Conservation (phyloP, 2,329 filamentous ascomycete genomes). For the Aspergillus transmontanensis region DNA sequence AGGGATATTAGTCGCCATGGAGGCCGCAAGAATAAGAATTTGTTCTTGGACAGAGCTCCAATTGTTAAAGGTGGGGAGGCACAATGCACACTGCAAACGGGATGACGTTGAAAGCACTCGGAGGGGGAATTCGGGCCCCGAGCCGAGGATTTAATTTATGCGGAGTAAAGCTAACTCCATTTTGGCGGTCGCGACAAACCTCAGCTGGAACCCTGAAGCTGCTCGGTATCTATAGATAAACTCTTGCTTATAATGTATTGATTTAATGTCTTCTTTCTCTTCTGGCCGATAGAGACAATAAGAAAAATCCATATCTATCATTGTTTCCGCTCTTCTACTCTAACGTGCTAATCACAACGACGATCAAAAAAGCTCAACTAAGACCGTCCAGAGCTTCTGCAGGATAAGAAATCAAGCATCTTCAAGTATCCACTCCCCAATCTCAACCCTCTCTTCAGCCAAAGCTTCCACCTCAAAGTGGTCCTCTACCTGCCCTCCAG, state of each 20-base stretch:
- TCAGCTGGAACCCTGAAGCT: not conserved
- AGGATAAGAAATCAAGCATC: conserved; percentile 23
- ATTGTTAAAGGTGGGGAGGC: conserved; percentile 5
- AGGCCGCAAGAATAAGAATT: conserved; percentile 16
- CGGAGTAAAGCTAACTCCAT: conserved; percentile 1
- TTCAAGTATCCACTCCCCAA: conserved; percentile 46
- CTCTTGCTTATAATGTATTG: not conserved
- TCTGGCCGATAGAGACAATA: not conserved
- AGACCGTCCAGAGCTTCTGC: not conserved
- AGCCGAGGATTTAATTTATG: not conserved
- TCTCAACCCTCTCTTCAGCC: conserved; percentile 45
- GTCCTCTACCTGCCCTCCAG: conserved; percentile 52
- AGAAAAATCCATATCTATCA: not conserved
- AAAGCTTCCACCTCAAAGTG: conserved; percentile 47
- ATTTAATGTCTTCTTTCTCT: not conserved
- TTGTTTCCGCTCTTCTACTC: not conserved
- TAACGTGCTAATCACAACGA: not conserved
- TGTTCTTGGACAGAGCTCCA: conserved; percentile 9
- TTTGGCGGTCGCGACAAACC: not conserved
- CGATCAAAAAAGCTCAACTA: not conserved
- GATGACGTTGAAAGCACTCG: conserved; percentile 27
- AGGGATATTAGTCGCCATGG: conserved; percentile 74
- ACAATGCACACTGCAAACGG: conserved; percentile 15
- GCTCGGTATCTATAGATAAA: too few species aligned
- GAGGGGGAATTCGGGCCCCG: conserved; percentile 5